Base-by-base conservation (phyloP, 1,139 yeast species). In the Kazachstania sp. region DNA sequence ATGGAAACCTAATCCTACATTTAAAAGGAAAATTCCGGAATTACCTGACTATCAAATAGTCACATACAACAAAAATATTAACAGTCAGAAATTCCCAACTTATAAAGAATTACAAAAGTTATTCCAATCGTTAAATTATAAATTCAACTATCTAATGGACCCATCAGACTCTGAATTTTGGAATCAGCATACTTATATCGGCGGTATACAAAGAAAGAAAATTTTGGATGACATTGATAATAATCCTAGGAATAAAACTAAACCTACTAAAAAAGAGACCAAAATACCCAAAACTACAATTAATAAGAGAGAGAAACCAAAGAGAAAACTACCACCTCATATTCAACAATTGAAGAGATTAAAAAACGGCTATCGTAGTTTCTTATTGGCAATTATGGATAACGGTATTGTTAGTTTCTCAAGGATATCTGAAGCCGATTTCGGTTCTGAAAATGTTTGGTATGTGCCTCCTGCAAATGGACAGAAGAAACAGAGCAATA, bases 1-100 rank as follows among this genome's bases (percentile, higher is more conserved):
- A 1, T 90, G 97, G 97, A 88, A 86, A 63, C 97, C 97, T 0
- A 71, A 74, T 2, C 77, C 83, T 0, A 66, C 64, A 9, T 90
- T 86, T 66, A 80, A 80, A 48, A 88, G 88, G 59, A 80, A 79
- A 40, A 60, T 63, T 30, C 88, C 90, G 0, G 84, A 86, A 0
- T 54, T 61, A 1, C 95, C 97, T 0, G 92, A 90, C 62, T 90
- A 79, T 59, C 87, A 83, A 54, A 65, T 90, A 1, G 72, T 78
- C 2, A 79, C 87, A 0, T 70, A 77, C 4, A 77, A 79, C 50
- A 75, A 83, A 1, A 71, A 75, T 23, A 64, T 65, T 11, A 56
- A 44, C 12, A 36, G 39, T 6, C 49, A 67, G 8, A 62, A 64
- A 12, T 75, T 86, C 55, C 95, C 95, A 0, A 66, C 74, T 58